These are phyloP conservation scores for Scleroderma bovista DNA, from an alignment of 768 basidiomycete species.

Conservation along the genomic window DNA sequence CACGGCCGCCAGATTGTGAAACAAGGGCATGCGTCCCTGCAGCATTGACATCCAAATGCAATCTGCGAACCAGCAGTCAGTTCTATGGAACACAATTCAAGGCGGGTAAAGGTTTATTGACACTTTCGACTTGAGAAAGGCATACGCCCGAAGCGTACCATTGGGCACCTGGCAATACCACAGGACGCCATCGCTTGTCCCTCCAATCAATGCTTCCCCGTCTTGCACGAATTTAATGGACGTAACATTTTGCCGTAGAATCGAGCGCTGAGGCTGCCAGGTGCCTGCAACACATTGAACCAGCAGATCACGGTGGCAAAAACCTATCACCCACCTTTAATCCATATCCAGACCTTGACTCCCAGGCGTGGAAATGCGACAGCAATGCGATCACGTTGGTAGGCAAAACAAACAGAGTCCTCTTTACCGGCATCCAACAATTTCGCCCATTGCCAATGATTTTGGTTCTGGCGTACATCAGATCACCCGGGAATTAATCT, in stretches of 20 bases:
- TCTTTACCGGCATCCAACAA: constrained; percentile 46
- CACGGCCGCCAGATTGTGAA: constrained; percentile 44
- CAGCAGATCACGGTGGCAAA: not conserved
- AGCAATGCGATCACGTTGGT: constrained; percentile 52
- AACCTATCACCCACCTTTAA: constrained; percentile 38
- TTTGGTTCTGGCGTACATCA: constrained; percentile 32
- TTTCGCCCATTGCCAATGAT: constrained; percentile 53
- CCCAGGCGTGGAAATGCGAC: constrained; percentile 54
- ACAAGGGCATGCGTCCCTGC: constrained; percentile 48
- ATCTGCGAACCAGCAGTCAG: constrained; percentile 33
- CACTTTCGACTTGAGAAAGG: constrained; percentile 57
- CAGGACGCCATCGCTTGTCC: constrained; percentile 66
- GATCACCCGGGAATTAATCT: not conserved
- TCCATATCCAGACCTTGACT: constrained; percentile 62
- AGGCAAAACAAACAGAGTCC: constrained; percentile 48
- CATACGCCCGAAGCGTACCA: constrained; percentile 55
- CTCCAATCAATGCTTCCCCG: constrained; percentile 60
- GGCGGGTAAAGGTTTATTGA: constrained; percentile 24
- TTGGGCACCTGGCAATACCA: constrained; percentile 69
- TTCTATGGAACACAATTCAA: not conserved
- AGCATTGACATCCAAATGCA: constrained; percentile 48
- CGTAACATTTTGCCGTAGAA: constrained; percentile 59
- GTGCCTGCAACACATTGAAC: constrained; percentile 34
- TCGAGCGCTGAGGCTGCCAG: constrained; percentile 62
- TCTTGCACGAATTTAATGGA: constrained; percentile 58